Evolutionary conservation across 2,329 filamentous ascomycete genomes (phyloP).

Genomic region (Cercospora sesami): DNA sequence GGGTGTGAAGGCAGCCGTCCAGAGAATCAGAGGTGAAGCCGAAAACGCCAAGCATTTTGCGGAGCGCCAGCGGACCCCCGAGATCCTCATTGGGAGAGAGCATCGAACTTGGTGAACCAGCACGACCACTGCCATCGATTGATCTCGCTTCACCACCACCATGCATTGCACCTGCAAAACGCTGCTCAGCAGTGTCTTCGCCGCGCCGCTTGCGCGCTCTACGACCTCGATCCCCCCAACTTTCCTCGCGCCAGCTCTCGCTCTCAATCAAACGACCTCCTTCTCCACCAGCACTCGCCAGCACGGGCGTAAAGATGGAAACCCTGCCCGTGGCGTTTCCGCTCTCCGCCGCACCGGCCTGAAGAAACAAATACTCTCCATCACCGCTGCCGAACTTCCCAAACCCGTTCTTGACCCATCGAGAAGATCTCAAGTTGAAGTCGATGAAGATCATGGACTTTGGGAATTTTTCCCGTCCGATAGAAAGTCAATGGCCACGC

Average conservation of each 20-base stretch:
- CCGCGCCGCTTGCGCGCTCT: slow-evolving; percentile 10
- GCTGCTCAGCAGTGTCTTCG: slow-evolving; percentile 27
- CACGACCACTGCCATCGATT: background rate
- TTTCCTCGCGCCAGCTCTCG: slow-evolving; percentile 41
- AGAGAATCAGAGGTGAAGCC: background rate
- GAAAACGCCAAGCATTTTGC: background rate
- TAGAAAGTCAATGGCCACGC: slow-evolving; percentile 67
- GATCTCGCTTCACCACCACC: background rate
- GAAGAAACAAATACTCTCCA: slow-evolving; percentile 58
- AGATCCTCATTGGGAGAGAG: background rate
- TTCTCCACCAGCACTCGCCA: slow-evolving; percentile 34
- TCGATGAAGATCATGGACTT: slow-evolving; percentile 77
- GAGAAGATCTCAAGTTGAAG: slow-evolving; percentile 57
- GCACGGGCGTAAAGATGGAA: slow-evolving; percentile 64
- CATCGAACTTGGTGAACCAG: background rate
- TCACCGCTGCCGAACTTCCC: slow-evolving; percentile 71
- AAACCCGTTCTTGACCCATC: slow-evolving; percentile 64
- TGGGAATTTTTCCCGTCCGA: slow-evolving; percentile 86
- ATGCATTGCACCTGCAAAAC: slow-evolving; percentile 30
- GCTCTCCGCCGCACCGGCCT: slow-evolving; percentile 72
- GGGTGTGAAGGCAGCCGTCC: background rate
- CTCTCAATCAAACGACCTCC: slow-evolving; percentile 26
- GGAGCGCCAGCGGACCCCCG: slow-evolving; percentile 10
- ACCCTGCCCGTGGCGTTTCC: slow-evolving; percentile 77
- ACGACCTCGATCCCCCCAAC: slow-evolving; percentile 35